phyloP scores from a whole-genome alignment of 169 alveolate species.

The Babesia ovata region DNA sequence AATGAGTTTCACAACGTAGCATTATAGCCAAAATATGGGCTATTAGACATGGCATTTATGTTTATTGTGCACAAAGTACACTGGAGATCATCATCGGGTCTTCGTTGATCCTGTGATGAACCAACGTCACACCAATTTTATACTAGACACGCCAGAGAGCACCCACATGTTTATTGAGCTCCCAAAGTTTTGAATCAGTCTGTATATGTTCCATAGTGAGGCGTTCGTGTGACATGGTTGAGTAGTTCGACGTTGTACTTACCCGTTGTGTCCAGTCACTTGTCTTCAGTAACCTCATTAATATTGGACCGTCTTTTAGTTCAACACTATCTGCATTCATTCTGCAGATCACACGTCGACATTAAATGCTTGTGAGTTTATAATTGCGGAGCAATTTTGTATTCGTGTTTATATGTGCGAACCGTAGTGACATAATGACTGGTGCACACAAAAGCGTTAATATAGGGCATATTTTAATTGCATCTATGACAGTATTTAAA shows the following conservation, averaged over 20 bases:
- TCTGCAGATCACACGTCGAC: neutral
- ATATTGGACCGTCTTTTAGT: neutral
- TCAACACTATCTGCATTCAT: neutral
- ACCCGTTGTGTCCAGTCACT: neutral
- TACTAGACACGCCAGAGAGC: neutral
- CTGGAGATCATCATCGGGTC: neutral
- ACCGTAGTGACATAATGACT: no score
- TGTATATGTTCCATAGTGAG: neutral
- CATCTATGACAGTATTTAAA: no score
- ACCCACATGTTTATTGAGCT: neutral
- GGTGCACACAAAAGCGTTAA: no score
- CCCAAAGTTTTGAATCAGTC: neutral
- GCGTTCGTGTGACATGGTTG: constrained; percentile 4
- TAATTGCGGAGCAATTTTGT: no score
- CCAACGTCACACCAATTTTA: neutral
- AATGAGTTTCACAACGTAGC: no score
- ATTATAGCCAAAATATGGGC: no score
- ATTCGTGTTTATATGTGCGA: no score
- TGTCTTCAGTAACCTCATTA: neutral
- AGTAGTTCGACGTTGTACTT: constrained; percentile 14
- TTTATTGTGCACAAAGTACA: neutral
- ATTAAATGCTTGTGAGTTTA: neutral
- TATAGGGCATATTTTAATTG: no score
- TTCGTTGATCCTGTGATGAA: constrained; percentile 1
- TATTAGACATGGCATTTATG: neutral